A percentile compares a stretch with the other conserved stretches of the same genome.
These are phyloP conservation scores for Penicillium bovifimosum DNA, from an alignment of 495 filamentous ascomycete genomes.

Conservation along the genomic window DNA sequence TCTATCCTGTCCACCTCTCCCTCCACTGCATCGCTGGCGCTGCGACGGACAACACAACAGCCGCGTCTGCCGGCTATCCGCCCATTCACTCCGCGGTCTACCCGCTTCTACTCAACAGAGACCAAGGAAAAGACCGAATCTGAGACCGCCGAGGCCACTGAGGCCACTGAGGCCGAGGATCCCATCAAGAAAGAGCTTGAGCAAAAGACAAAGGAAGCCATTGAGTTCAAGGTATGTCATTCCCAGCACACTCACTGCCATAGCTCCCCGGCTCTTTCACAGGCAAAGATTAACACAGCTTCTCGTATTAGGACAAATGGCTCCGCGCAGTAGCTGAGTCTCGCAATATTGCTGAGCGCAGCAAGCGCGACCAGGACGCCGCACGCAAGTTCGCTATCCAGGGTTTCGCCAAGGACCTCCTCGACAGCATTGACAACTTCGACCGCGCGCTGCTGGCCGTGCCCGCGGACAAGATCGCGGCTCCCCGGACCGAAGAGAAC, in stretches of 20 bases:
- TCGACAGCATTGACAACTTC: constrained; percentile 93
- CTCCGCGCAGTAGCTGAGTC: constrained; percentile 91
- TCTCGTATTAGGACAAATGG: constrained; percentile 71
- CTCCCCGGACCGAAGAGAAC: constrained; percentile 38
- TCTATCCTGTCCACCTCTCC: constrained; percentile 32
- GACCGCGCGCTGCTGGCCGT: constrained; percentile 84
- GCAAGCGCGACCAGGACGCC: constrained; percentile 79
- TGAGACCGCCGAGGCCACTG: constrained; percentile 39
- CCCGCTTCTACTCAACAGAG: constrained; percentile 41
- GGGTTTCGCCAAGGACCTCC: constrained; percentile 86
- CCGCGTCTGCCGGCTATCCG: constrained; percentile 30
- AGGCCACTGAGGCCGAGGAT: constrained; percentile 43
- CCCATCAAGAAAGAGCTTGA: constrained; percentile 63
- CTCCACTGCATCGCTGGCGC: constrained; percentile 27
- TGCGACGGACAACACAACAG: constrained; percentile 37
- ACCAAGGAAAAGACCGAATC: constrained; percentile 29
- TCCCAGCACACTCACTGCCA: background rate
- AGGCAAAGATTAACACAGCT: background rate
- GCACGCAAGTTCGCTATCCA: constrained; percentile 92
- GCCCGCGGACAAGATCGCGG: constrained; percentile 60
- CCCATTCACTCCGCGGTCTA: constrained; percentile 26
- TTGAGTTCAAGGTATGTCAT: constrained; percentile 74
- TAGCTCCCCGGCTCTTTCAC: background rate
- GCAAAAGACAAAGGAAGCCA: constrained; percentile 72
- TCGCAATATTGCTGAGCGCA: constrained; percentile 93